Evolutionary conservation across 352 stramenopile species (phyloP).

Genomic region (Pythium biforme): DNA sequence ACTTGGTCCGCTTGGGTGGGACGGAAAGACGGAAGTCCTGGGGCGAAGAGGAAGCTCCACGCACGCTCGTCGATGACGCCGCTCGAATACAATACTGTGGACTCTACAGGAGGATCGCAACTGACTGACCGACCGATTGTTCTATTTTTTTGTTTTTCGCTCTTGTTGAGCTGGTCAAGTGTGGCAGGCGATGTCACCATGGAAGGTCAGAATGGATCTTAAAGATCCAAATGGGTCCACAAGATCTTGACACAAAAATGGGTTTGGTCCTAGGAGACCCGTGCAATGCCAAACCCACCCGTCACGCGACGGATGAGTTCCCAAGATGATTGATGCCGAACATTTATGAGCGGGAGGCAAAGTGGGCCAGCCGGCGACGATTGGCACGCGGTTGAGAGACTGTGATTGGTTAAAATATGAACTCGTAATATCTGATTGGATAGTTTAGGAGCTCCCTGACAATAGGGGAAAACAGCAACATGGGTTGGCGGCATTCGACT

Average conservation of each 20-base stretch:
- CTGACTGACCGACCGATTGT: neutral
- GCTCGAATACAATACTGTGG: neutral
- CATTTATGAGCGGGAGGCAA: too few species aligned
- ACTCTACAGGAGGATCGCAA: neutral
- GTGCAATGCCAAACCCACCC: neutral
- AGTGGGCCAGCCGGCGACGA: constrained; percentile 3
- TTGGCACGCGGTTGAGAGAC: constrained; percentile 20
- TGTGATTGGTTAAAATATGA: constrained; percentile 29
- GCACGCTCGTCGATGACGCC: constrained; percentile 13
- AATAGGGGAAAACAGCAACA: constrained; percentile 17
- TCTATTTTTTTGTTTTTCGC: constrained; percentile 14
- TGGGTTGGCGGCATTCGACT: constrained; percentile 21
- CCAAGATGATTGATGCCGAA: constrained; percentile 6
- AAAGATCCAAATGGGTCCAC: constrained; percentile 8
- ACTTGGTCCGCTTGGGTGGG: neutral
- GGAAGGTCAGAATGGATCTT: constrained; percentile 1
- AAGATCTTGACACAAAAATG: neutral
- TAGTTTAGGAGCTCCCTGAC: constrained; percentile 9
- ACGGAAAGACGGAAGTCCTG: neutral
- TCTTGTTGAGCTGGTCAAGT: neutral
- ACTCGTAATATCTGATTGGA: constrained; percentile 30
- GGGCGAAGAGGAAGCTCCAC: constrained; percentile 4
- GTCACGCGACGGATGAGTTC: neutral
- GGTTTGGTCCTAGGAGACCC: neutral
- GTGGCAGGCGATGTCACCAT: neutral